Evolutionary conservation across 331 rosid genomes (phyloP).

Genomic region (Rhamnella rubrinervis): DNA sequence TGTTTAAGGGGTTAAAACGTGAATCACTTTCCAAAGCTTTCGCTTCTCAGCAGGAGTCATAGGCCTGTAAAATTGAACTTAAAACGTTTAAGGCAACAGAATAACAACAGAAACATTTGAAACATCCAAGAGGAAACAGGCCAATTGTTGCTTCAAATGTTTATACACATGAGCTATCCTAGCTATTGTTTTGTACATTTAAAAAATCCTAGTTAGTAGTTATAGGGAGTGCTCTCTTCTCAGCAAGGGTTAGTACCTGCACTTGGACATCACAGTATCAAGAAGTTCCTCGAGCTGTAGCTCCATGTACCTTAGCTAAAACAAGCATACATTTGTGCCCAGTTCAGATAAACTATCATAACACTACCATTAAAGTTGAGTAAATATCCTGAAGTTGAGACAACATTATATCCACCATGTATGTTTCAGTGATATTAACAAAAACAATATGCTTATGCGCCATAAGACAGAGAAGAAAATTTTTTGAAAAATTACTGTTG

Average conservation of each 20-base stretch:
- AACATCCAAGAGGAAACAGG: no score
- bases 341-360: slow-evolving; percentile 18
- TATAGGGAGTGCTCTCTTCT: not conserved
- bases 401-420: no score
- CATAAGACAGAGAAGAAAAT: slow-evolving; percentile 9
- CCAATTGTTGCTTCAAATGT: no score
- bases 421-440: not conserved
- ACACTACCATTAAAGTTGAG: no score
- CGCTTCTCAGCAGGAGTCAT: slow-evolving; percentile 66
- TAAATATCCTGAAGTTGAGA: no score
- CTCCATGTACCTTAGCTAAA: slow-evolving; percentile 75
- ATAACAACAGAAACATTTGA: not conserved
- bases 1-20: slow-evolving; percentile 55
- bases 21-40: slow-evolving; percentile 60
- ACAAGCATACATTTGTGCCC: slow-evolving; percentile 11
- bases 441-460: not conserved
- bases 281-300: slow-evolving; percentile 70
- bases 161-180: no score
- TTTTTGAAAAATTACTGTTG: slow-evolving; percentile 48
- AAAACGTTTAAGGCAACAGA: not conserved
- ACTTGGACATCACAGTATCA: slow-evolving; percentile 46
- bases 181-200: no score
- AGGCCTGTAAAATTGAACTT: slow-evolving; percentile 47
- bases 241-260: slow-evolving; percentile 46
- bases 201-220: not conserved